Conservation (phyloP, 495 filamentous ascomycete species). For the Aspergillus homomorphus region DNA sequence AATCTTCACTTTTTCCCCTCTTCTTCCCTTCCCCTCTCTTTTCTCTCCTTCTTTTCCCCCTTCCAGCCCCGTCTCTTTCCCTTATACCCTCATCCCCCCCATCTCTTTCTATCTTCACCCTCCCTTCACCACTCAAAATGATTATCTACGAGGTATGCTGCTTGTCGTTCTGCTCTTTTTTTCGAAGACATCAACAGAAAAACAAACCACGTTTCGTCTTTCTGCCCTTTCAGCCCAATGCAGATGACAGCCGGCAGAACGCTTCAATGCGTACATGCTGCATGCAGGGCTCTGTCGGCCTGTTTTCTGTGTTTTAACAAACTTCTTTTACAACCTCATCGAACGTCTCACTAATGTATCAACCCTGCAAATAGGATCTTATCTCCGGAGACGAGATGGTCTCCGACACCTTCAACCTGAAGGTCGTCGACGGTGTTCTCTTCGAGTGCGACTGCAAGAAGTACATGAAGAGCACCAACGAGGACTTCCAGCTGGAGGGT, state of each 20-base stretch:
- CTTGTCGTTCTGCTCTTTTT: conserved; percentile 1
- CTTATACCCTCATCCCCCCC: conserved; percentile 22
- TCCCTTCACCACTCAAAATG: conserved; percentile 58
- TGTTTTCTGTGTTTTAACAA: background rate
- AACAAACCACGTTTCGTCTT: background rate
- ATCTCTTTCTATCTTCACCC: conserved; percentile 2
- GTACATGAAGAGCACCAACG: conserved; percentile 68
- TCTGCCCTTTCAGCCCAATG: background rate
- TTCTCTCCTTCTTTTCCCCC: conserved; percentile 32
- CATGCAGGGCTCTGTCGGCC: background rate
- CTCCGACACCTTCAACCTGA: conserved; percentile 85
- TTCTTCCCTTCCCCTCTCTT: conserved; percentile 34
- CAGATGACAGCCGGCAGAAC: background rate
- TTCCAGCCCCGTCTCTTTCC: conserved; percentile 27
- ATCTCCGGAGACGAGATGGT: conserved; percentile 91
- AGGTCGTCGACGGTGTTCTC: conserved; percentile 68
- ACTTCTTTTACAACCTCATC: background rate
- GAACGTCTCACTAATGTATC: conserved; percentile 13
- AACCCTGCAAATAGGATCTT: conserved; percentile 62
- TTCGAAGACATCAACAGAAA: conserved; percentile 7
- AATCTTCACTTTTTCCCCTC: conserved; percentile 39
- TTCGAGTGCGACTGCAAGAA: conserved; percentile 90
- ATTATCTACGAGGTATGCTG: conserved; percentile 79
- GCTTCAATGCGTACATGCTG: background rate
- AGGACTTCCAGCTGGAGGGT: conserved; percentile 84